Percentiles rank a stretch among this genome's conserved stretches.
Conservation (phyloP, 148 eudicot genomes). For the Agrostemma githago region DNA sequence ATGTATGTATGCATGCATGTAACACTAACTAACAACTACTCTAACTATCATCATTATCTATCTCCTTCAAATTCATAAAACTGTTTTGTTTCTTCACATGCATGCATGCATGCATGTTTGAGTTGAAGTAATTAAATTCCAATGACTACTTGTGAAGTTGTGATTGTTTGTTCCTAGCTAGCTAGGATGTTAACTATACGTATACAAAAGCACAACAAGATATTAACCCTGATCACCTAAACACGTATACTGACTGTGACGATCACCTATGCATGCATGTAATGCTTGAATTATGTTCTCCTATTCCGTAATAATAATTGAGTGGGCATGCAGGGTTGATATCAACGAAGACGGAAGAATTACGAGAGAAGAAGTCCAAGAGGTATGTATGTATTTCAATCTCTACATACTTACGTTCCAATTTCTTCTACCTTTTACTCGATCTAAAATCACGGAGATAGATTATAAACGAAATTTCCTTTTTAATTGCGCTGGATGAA, state of each 20-base stretch:
- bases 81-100: neutral
- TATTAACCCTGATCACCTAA: neutral
- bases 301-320: no score
- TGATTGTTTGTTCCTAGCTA: no score
- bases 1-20: conserved; percentile 49
- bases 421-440: neutral
- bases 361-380: conserved; percentile 78
- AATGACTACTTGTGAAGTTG: neutral
- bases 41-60: neutral
- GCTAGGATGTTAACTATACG: conserved; percentile 6
- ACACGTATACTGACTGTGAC: no score
- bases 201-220: conserved; percentile 4
- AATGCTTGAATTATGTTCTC: no score
- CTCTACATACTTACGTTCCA: neutral
- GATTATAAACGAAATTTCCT: no score
- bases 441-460: no score
- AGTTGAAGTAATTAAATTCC: neutral
- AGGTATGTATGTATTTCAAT: conserved; percentile 39
- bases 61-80: neutral
- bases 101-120: neutral
- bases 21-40: no score
- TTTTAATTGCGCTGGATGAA: no score
- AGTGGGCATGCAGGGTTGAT: conserved; percentile 75
- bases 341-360: conserved; percentile 89
- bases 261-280: neutral